Evolutionary conservation across 2,329 filamentous ascomycete species (phyloP), one percentile per base, ranked within the genome.

Genomic region (Paracamarosporium sp.): DNA sequence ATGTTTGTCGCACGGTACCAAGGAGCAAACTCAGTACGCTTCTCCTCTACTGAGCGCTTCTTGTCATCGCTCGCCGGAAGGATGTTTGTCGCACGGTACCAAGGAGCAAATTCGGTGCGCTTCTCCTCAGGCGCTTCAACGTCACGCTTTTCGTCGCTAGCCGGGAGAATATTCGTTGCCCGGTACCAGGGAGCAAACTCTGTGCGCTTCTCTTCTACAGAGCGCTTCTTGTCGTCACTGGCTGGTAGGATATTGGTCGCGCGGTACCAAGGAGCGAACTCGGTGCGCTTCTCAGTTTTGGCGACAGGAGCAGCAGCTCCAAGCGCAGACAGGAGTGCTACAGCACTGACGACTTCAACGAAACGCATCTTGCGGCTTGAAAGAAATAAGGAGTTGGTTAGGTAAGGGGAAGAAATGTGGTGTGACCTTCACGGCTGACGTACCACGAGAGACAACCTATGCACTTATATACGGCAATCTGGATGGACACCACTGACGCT

Each of bases 171-270:
- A 24, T 50, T 36, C 15, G 30, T 36, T 20, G 13, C 47, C 4
- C 47, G 27, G 30, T 48, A 48, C 45, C 45, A 48, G 4, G 45
- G 28, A 15, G 30, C 28, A 15, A 35, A 48, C 9, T 35, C 45
- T 15, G 28, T 40, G 36, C 31, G 48, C 48, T 51, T 51, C 33
- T 51, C 48, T 12, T 28, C n/a, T 31, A 27, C 40, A 25, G 40
- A 43, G 28, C 44, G 44, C 33, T 51, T 41, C 33, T 51, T 41
- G 22, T 53, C 50, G n/a, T 53, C 50, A 12, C 25, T 53, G 38
- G 28, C 50, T 3, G 50, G 50, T 4, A 53, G n/a, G 38, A 53
- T 53, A 13, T 53, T 53, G 13, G 50, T 53, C 11, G 50, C 50
- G 20, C 35, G 27, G 40, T 53, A 53, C 50, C 50, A 53, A 11